Conservation (phyloP, 352 stramenopile genomes). For the Pythium aphanidermatum region DNA sequence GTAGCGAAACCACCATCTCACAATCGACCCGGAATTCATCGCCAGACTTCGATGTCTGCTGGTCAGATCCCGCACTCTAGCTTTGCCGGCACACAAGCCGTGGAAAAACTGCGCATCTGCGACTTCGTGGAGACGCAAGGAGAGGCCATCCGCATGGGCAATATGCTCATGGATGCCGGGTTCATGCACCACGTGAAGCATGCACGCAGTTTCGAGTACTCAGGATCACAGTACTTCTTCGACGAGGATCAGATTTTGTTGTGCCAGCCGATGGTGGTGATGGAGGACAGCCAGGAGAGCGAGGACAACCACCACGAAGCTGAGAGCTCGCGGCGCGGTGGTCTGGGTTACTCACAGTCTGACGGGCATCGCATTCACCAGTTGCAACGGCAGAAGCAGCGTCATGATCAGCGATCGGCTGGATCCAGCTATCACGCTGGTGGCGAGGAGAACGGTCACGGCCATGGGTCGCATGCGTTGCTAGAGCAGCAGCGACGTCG, state of each 20-base stretch:
- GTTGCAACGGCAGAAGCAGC: too few species aligned
- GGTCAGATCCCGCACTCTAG: neutral
- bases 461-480: neutral
- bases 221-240: constrained; percentile 19
- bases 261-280: constrained; percentile 18
- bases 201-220: constrained; percentile 14
- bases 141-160: constrained; percentile 30
- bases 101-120: constrained; percentile 8
- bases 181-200: constrained; percentile 33
- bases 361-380: neutral
- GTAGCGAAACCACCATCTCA: too few species aligned
- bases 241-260: constrained; percentile 22
- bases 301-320: neutral
- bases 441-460: neutral
- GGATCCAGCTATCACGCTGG: neutral
- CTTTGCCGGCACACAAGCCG: constrained; percentile 16
- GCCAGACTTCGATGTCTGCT: neutral
- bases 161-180: constrained; percentile 31
- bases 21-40: too few species aligned
- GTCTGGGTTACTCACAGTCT: too few species aligned
- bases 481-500: too few species aligned
- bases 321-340: too few species aligned
- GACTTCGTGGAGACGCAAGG: constrained; percentile 2
- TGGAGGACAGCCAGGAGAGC: neutral
- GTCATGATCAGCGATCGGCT: too few species aligned